Percentiles rank a stretch among this genome's conserved stretches.
Evolutionary conservation across 1,284 basidiomycete genomes (phyloP).

Genomic region (Ganoderma resinaceum): DNA sequence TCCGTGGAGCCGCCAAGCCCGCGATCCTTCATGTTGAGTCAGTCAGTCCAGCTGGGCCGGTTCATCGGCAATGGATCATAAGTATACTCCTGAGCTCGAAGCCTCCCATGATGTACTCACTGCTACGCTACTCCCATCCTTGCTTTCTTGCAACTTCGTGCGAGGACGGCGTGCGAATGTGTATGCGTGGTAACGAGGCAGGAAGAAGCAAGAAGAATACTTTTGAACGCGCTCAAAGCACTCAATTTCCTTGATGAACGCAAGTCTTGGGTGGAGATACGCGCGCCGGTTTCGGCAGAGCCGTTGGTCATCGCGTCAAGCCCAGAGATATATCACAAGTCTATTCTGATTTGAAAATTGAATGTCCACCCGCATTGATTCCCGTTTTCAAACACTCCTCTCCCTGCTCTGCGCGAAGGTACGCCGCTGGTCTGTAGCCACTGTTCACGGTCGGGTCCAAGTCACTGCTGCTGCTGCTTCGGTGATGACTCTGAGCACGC

Average conservation of each 20-base stretch:
- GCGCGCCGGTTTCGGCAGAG: neutral
- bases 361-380: neutral
- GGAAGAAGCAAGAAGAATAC: neutral
- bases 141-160: neutral
- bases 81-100: neutral
- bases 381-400: neutral
- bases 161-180: neutral
- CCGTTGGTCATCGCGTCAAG: neutral
- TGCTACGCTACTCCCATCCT: neutral
- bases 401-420: neutral
- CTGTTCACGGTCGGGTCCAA: neutral
- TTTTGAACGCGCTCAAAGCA: neutral
- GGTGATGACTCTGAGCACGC: neutral
- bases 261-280: neutral
- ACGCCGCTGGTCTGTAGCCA: neutral
- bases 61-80: neutral
- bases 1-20: neutral
- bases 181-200: neutral
- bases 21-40: neutral
- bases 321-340: neutral
- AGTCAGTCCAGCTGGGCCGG: neutral
- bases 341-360: too few relatives aligned
- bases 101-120: neutral
- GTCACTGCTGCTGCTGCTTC: neutral
- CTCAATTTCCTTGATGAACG: neutral